Percentiles rank a stretch among this genome's conserved stretches.
These are phyloP conservation scores for Zygosaccharomyces gambellarensis DNA, from an alignment of 805 yeast species.

Conservation along the genomic window DNA sequence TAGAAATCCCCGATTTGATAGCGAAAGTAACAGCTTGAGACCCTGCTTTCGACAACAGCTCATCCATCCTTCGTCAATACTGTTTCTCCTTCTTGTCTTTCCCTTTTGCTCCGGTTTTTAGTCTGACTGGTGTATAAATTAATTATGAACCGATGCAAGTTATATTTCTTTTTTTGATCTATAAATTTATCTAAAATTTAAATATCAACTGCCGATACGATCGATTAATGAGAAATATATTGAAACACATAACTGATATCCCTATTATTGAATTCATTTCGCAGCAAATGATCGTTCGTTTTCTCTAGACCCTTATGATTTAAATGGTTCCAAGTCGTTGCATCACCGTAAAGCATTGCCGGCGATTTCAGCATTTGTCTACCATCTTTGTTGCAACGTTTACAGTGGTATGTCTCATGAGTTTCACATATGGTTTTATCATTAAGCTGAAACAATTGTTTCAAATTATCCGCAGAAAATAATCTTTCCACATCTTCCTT, in stretches of 20 bases:
- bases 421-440: slow-evolving; percentile 76
- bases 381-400: slow-evolving; percentile 58
- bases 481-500: slow-evolving; percentile 91
- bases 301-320: slow-evolving; percentile 53
- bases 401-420: slow-evolving; percentile 86
- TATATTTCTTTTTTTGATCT: not conserved
- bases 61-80: slow-evolving; percentile 34
- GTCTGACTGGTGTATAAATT: not conserved
- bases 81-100: too few species aligned
- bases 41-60: slow-evolving; percentile 51
- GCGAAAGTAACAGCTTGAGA: slow-evolving; percentile 78
- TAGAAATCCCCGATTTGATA: slow-evolving; percentile 65
- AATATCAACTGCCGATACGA: not conserved
- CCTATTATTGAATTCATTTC: slow-evolving; percentile 62
- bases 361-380: slow-evolving; percentile 61
- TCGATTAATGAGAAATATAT: slow-evolving; percentile 68
- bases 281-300: slow-evolving; percentile 73
- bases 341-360: slow-evolving; percentile 95
- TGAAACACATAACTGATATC: slow-evolving; percentile 87
- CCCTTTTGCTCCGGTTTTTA: too few species aligned
- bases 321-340: slow-evolving; percentile 95
- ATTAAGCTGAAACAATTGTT: slow-evolving; percentile 68
- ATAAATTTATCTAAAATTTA: not conserved
- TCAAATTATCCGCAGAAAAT: slow-evolving; percentile 76
- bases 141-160: too few species aligned